These are phyloP conservation scores for Cicer pinnatifidum DNA, from an alignment of 306 rosid species.

Conservation along the genomic window DNA sequence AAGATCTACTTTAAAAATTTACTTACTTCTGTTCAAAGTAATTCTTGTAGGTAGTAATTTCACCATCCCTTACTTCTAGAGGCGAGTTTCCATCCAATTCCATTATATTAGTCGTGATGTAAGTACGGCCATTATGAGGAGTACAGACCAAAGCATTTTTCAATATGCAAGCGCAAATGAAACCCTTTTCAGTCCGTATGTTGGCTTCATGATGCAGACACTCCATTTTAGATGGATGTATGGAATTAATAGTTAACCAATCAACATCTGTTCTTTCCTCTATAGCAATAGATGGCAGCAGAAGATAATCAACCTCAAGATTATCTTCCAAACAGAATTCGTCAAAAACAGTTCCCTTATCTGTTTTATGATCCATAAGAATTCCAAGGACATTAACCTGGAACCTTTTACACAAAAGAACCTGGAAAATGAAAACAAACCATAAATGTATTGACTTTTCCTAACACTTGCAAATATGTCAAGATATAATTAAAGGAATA, in stretches of 20 bases:
- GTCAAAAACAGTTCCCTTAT: conserved; percentile 43
- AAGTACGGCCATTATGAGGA: conserved; percentile 65
- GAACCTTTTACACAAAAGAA: conserved; percentile 62
- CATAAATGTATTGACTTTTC: not conserved
- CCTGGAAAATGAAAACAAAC: conserved; percentile 53
- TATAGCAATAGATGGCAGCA: conserved; percentile 61
- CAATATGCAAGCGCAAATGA: conserved; percentile 62
- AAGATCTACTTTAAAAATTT: conserved; percentile 21
- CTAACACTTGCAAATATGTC: conserved; percentile 3
- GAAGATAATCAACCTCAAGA: conserved; percentile 67
- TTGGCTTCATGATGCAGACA: conserved; percentile 21
- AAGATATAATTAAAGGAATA: conserved; percentile 25
- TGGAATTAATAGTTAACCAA: conserved; percentile 64
- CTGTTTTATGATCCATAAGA: conserved; percentile 50
- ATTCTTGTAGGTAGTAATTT: conserved; percentile 58
- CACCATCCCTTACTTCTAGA: conserved; percentile 51
- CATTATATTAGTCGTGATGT: conserved; percentile 56
- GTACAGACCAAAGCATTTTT: conserved; percentile 65
- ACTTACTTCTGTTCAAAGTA: conserved; percentile 58
- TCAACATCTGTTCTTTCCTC: conserved; percentile 46
- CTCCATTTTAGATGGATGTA: conserved; percentile 35
- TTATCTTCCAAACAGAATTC: conserved; percentile 47
- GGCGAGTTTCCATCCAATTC: conserved; percentile 64
- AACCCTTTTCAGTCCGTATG: conserved; percentile 54
- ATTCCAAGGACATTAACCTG: conserved; percentile 61